Conservation (phyloP, 495 filamentous ascomycete genomes). For the Aspergillus bertholletiae region DNA sequence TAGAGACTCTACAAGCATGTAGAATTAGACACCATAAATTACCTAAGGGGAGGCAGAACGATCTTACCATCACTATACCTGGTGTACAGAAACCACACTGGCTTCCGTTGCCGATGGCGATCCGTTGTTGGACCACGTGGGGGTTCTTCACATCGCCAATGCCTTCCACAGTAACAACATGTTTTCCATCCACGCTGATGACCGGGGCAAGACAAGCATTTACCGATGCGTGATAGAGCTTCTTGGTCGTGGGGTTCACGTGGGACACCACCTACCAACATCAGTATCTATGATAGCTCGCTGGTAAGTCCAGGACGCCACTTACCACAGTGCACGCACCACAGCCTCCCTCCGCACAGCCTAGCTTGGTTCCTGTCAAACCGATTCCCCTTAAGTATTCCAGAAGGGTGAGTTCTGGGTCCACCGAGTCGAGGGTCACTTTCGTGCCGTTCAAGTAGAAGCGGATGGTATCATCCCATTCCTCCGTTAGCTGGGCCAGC, state of each 20-base stretch:
- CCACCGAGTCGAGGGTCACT: constrained; percentile 73
- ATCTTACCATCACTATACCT: constrained; percentile 92
- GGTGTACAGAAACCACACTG: constrained; percentile 91
- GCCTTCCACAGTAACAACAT: constrained; percentile 98
- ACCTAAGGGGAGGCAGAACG: constrained; percentile 20
- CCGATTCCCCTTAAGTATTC: constrained; percentile 91
- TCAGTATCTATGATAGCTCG: constrained; percentile 12
- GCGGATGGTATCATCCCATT: constrained; percentile 65
- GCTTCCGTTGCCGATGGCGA: constrained; percentile 69
- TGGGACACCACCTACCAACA: constrained; percentile 70
- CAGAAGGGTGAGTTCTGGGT: constrained; percentile 88
- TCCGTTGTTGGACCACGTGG: constrained; percentile 88
- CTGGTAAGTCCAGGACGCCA: not conserved
- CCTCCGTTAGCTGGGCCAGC: constrained; percentile 54
- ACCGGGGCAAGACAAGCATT: constrained; percentile 94
- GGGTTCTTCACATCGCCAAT: constrained; percentile 86
- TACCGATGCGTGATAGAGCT: constrained; percentile 87
- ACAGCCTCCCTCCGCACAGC: constrained; percentile 93
- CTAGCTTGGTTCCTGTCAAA: constrained; percentile 70
- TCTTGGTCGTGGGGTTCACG: constrained; percentile 82
- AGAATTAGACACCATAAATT: constrained; percentile 14
- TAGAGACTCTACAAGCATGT: constrained; percentile 62
- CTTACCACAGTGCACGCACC: constrained; percentile 91
- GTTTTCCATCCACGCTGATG: constrained; percentile 91
- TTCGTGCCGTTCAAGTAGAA: constrained; percentile 98